These are phyloP conservation scores for Lepidopterella palustris DNA, from an alignment of 495 filamentous ascomycete genomes.

Conservation along the genomic window DNA sequence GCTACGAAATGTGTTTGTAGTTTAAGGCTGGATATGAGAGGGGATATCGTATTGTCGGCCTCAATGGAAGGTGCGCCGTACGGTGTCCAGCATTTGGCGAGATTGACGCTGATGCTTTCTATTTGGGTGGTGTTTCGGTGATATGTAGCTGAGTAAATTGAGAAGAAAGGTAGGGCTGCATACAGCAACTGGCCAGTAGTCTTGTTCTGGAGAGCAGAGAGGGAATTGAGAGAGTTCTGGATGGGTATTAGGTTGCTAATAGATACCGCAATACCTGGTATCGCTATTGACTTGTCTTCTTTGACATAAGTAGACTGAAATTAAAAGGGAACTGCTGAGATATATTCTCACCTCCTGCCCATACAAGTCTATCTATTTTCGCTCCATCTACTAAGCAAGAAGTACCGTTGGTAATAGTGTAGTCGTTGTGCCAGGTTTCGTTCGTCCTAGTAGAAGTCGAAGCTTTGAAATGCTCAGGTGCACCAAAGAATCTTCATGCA, in stretches of 20 bases:
- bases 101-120: constrained; percentile 39
- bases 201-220: constrained; percentile 41
- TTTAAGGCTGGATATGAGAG: constrained; percentile 57
- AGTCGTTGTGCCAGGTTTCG: neutral
- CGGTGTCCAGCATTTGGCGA: constrained; percentile 50
- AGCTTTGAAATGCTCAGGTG: neutral
- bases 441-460: neutral
- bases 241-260: constrained; percentile 42
- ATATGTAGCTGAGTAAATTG: constrained; percentile 31
- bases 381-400: constrained; percentile 17
- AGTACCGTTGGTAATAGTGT: neutral
- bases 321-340: neutral
- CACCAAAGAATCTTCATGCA: neutral
- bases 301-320: neutral
- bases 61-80: constrained; percentile 55
- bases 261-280: constrained; percentile 43
- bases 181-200: constrained; percentile 31
- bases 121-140: constrained; percentile 29
- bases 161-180: constrained; percentile 24
- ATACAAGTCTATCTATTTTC: constrained; percentile 20
- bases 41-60: constrained; percentile 52
- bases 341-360: constrained; percentile 8
- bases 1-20: constrained; percentile 52
- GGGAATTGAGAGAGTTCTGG: constrained; percentile 42
- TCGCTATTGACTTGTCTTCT: constrained; percentile 43